A percentile compares a stretch with the other conserved stretches of the same genome.
These are phyloP conservation scores for Brassica cretica DNA, from an alignment of 345 rosid species.

Conservation along the genomic window DNA sequence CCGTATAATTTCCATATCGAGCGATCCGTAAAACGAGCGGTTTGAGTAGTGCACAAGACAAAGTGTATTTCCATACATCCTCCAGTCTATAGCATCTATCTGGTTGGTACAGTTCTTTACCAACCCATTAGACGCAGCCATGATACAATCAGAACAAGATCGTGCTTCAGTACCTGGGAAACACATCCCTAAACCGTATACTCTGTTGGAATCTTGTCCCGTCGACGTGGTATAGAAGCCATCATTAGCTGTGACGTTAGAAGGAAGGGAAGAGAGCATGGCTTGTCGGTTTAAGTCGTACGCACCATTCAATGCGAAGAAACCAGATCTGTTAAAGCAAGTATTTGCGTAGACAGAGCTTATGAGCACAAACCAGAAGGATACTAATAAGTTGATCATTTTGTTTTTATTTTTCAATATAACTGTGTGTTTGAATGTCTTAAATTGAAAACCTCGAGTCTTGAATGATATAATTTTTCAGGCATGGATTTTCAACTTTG, in stretches of 20 bases:
- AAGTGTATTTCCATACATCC: background rate
- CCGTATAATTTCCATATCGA: background rate
- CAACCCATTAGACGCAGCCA: background rate
- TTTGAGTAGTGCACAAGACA: slow-evolving; percentile 37
- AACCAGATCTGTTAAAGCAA: background rate
- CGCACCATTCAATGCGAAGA: background rate
- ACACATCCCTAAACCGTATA: slow-evolving; percentile 8
- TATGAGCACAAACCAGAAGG: background rate
- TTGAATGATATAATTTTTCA: background rate
- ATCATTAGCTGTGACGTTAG: slow-evolving; percentile 17
- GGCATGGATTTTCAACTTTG: background rate
- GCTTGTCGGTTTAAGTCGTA: slow-evolving; percentile 20
- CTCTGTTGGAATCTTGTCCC: slow-evolving; percentile 15
- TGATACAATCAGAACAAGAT: slow-evolving; percentile 3
- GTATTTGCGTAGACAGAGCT: background rate
- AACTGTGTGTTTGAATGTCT: background rate
- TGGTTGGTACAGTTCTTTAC: slow-evolving; percentile 4
- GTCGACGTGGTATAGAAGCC: slow-evolving; percentile 6
- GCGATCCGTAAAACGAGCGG: slow-evolving; percentile 21
- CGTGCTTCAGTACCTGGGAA: background rate
- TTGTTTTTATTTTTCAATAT: background rate
- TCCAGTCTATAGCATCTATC: slow-evolving; percentile 20
- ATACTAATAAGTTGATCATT: background rate
- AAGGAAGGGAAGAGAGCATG: slow-evolving; percentile 23
- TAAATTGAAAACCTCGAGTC: background rate